Conservation (phyloP, 1,284 basidiomycete genomes). For the Phaffia rhodozyma region DNA sequence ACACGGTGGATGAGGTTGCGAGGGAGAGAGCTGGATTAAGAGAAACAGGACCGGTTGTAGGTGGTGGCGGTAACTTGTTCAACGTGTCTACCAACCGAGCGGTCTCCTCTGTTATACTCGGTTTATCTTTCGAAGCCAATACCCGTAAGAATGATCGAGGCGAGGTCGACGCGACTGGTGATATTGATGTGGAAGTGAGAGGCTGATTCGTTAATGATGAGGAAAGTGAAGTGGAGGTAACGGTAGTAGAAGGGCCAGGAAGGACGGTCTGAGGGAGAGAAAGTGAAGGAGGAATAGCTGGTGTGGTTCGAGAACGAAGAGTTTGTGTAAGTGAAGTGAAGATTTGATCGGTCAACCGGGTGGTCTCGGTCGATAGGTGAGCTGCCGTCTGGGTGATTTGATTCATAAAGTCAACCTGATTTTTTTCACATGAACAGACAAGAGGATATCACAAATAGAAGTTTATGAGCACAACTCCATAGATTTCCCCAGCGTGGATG, state of each 20-base stretch:
- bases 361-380: slow-evolving; percentile 31
- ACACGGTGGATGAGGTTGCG: background rate
- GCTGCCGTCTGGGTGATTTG: slow-evolving; percentile 31
- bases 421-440: background rate
- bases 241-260: background rate
- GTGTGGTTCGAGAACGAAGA: slow-evolving; percentile 26
- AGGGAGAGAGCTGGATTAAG: background rate
- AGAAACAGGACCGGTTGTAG: background rate
- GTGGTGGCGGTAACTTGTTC: too few relatives aligned
- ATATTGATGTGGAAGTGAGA: too few relatives aligned
- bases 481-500: background rate
- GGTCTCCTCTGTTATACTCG: background rate
- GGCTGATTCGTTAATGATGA: too few relatives aligned
- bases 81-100: background rate
- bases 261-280: background rate
- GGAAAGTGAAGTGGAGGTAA: background rate
- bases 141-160: background rate
- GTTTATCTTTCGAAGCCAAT: background rate
- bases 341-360: slow-evolving; percentile 34
- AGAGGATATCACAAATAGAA: background rate
- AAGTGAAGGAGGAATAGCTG: background rate
- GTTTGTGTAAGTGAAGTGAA: slow-evolving; percentile 32
- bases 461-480: too few relatives aligned
- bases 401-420: slow-evolving; percentile 32
- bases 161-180: background rate